Evolutionary conservation across 2,329 filamentous ascomycete genomes (phyloP).

Genomic region (Claviceps maximensis): DNA sequence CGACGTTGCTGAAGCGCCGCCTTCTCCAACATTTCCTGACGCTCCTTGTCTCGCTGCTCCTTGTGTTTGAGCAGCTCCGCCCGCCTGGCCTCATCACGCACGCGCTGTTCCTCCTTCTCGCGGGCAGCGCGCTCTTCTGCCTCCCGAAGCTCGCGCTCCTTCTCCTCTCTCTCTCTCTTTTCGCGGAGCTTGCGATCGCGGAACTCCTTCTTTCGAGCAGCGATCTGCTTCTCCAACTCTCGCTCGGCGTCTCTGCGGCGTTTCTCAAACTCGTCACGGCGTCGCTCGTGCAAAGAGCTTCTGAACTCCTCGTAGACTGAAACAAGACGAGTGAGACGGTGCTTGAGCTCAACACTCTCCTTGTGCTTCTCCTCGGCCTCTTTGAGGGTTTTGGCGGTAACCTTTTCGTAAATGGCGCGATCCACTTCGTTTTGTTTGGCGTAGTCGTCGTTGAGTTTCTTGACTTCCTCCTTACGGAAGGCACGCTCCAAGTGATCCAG

Average conservation of each 20-base stretch:
- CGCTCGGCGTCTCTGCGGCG: slow-evolving; percentile 81
- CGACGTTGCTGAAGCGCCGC: slow-evolving; percentile 61
- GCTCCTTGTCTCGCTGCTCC: slow-evolving; percentile 52
- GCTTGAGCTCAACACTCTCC: slow-evolving; percentile 84
- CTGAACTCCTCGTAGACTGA: slow-evolving; percentile 76
- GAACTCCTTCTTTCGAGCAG: slow-evolving; percentile 74
- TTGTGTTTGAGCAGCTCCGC: slow-evolving; percentile 53
- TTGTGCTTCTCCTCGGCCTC: slow-evolving; percentile 82
- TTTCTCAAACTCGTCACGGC: slow-evolving; percentile 92
- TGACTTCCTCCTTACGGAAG: slow-evolving; percentile 87
- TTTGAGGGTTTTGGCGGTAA: slow-evolving; percentile 63
- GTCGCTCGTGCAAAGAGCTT: slow-evolving; percentile 67
- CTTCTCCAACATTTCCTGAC: slow-evolving; percentile 54
- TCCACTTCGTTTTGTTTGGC: slow-evolving; percentile 70
- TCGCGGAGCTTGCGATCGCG: slow-evolving; percentile 72
- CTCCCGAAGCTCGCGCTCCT: slow-evolving; percentile 63
- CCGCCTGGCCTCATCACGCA: slow-evolving; percentile 67
- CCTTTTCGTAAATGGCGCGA: slow-evolving; percentile 63
- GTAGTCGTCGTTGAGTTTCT: slow-evolving; percentile 81
- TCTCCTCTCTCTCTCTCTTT: slow-evolving; percentile 73
- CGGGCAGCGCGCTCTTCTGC: slow-evolving; percentile 69
- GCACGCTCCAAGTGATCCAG: slow-evolving; percentile 96
- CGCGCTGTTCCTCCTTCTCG: slow-evolving; percentile 77
- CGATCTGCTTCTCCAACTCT: slow-evolving; percentile 86
- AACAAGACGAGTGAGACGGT: slow-evolving; percentile 75